These are phyloP conservation scores for Lichtheimia ornata DNA, from an alignment of 371 early-diverging fungal genomes.

Conservation along the genomic window DNA sequence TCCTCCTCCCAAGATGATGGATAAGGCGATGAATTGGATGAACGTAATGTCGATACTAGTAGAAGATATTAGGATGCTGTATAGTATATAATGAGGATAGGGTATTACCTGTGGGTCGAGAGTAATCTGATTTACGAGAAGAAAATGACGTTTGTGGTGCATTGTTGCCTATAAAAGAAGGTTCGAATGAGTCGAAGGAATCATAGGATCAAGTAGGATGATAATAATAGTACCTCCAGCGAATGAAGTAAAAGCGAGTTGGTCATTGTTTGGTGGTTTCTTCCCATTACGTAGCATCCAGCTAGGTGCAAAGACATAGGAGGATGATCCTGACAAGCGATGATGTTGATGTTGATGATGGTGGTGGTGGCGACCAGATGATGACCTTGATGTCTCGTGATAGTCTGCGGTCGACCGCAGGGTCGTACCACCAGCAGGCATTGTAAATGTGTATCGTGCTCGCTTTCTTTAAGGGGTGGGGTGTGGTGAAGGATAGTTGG, in stretches of 20 bases:
- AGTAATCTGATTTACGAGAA: not conserved
- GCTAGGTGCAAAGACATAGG: conserved; percentile 17
- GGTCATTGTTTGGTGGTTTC: not conserved
- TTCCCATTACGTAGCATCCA: conserved; percentile 13
- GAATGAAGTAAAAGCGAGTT: conserved; percentile 17
- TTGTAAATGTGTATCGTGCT: not conserved
- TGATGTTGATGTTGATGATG: not conserved
- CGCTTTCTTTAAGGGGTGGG: too few relatives aligned
- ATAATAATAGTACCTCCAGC: conserved; percentile 3
- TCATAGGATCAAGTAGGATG: not conserved
- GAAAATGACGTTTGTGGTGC: not conserved
- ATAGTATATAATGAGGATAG: too few relatives aligned
- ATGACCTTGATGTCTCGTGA: not conserved
- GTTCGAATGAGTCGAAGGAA: too few relatives aligned
- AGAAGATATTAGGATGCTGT: not conserved
- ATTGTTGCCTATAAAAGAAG: not conserved
- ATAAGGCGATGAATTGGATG: conserved; percentile 18
- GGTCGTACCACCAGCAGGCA: conserved; percentile 4
- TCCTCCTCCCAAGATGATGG: conserved; percentile 4
- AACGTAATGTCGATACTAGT: not conserved
- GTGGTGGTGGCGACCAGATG: too few relatives aligned
- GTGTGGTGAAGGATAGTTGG: too few relatives aligned
- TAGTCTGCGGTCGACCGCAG: not conserved
- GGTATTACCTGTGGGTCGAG: not conserved
- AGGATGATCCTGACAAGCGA: not conserved